phyloP scores from a whole-genome alignment of 345 rosid species.

The Rhodamnia rubescens region DNA sequence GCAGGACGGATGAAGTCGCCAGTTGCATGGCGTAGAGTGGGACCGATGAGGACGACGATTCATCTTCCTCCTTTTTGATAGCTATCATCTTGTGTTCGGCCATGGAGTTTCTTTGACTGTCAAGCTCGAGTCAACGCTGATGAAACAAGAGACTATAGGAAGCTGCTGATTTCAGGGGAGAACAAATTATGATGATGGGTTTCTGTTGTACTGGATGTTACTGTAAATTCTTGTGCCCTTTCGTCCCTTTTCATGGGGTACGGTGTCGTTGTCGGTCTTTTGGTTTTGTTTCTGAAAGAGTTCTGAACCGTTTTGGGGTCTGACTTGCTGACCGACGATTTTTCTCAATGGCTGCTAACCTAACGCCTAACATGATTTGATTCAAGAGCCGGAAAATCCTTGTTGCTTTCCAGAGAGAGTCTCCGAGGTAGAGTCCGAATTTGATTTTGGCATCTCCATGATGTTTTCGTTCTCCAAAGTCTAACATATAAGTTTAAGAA shows the following conservation, averaged over 20 bases:
- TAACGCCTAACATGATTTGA: not conserved
- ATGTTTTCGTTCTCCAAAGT: not conserved
- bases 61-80: not conserved
- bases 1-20: slow-evolving; percentile 20
- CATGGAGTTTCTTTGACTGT: not conserved
- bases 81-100: not conserved
- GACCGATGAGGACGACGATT: not conserved
- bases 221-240: not conserved
- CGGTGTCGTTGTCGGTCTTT: not conserved
- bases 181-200: not conserved
- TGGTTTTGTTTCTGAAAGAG: not conserved
- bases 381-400: not conserved
- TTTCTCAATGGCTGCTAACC: not conserved
- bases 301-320: not conserved
- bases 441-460: not conserved
- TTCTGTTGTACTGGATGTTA: not conserved
- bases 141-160: not conserved
- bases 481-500: not conserved
- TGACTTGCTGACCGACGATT: not conserved
- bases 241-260: not conserved
- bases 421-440: too few species aligned
- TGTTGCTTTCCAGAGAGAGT: not conserved
- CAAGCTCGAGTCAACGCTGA: not conserved
- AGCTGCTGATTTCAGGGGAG: not conserved
- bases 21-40: slow-evolving; percentile 24